Evolutionary conservation across 805 yeast genomes (phyloP).

Genomic region (Nakazawaea siamensis): DNA sequence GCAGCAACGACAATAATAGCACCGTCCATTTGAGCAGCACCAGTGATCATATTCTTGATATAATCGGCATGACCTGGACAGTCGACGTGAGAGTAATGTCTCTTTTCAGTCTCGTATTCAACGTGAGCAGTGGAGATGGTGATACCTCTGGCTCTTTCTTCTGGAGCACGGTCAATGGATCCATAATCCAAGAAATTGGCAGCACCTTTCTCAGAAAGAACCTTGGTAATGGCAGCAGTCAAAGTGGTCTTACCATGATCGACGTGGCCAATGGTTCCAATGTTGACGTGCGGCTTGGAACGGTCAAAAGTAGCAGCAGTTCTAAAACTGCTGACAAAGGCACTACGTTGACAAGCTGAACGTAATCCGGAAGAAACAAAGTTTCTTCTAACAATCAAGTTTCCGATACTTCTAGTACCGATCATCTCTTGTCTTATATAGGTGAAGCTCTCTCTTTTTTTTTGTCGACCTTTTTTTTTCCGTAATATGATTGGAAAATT

Average conservation of each 20-base stretch:
- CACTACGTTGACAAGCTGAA: too few relatives aligned
- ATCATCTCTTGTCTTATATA: too few relatives aligned
- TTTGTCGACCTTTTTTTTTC: too few relatives aligned
- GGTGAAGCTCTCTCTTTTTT: too few relatives aligned
- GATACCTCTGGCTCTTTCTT: constrained; percentile 99
- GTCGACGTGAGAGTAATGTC: constrained; percentile 97
- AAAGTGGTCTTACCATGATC: constrained; percentile 98
- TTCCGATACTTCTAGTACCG: too few relatives aligned
- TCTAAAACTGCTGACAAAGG: too few relatives aligned
- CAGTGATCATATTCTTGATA: constrained; percentile 98
- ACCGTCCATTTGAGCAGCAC: constrained; percentile 99
- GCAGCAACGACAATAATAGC: constrained; percentile 99
- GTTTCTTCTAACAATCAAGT: too few relatives aligned
- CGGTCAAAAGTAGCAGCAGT: constrained; percentile 80
- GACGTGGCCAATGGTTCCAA: constrained; percentile 98
- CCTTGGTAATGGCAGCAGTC: constrained; percentile 98
- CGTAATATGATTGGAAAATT: too few relatives aligned
- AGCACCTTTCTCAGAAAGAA: constrained; percentile 79
- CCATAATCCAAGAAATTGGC: constrained; percentile 91
- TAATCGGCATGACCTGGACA: constrained; percentile 99
- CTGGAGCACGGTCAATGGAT: constrained; percentile 95
- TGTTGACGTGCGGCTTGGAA: constrained; percentile 91
- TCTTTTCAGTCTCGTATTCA: constrained; percentile 88
- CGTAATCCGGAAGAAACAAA: too few relatives aligned
- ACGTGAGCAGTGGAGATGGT: constrained; percentile 97